Percentiles rank a stretch among this genome's conserved stretches.
phyloP scores from a whole-genome alignment of 441 rosid species.

The Rhodomyrtus psidioides region DNA sequence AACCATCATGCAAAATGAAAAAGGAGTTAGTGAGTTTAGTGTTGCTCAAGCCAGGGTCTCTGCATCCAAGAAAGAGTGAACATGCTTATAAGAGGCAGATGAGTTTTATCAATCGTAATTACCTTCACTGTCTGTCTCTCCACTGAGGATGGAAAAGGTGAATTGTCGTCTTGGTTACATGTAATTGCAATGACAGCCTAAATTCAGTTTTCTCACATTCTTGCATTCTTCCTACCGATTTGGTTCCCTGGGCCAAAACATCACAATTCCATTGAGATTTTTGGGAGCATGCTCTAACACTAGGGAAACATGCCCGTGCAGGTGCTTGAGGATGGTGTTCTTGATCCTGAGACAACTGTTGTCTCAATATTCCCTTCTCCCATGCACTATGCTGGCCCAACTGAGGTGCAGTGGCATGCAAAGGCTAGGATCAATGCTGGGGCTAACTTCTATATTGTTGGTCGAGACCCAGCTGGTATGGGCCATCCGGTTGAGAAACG shows the following conservation, averaged over 20 bases:
- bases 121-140: not conserved
- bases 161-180: not conserved
- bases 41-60: not conserved
- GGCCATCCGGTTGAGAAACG: conserved; percentile 88
- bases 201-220: not conserved
- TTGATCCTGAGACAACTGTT: conserved; percentile 93
- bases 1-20: not conserved
- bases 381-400: conserved; percentile 97
- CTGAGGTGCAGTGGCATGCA: conserved; percentile 99
- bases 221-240: not conserved
- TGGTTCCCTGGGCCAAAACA: not conserved
- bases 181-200: not conserved
- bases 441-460: conserved; percentile 94
- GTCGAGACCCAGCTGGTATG: conserved; percentile 98
- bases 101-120: not conserved
- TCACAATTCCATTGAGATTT: not conserved
- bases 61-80: not conserved
- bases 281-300: not conserved
- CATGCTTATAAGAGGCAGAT: not conserved
- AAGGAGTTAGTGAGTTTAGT: not conserved
- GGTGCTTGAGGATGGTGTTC: conserved; percentile 95
- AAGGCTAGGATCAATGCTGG: conserved; percentile 97
- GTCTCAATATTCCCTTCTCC: conserved; percentile 97
- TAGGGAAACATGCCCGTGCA: conserved; percentile 8
- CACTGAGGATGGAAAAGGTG: not conserved